Percentiles rank a stretch among this genome's conserved stretches.
Conservation (phyloP, 345 rosid species). For the Murraya paniculata region DNA sequence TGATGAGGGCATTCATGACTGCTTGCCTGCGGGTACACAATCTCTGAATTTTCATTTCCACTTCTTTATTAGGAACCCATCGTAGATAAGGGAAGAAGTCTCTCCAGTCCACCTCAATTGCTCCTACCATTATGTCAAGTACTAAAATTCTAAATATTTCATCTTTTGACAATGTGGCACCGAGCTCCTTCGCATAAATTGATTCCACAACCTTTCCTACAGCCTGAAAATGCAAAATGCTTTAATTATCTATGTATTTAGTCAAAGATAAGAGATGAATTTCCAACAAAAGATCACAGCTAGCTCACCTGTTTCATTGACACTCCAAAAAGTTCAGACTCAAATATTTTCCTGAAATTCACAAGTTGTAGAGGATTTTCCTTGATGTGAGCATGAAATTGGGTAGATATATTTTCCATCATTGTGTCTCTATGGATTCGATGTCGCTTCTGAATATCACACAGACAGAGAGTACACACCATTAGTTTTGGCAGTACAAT, state of each 20-base stretch:
- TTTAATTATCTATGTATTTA: neutral
- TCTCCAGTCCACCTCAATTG: conserved; percentile 88
- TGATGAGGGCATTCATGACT: neutral
- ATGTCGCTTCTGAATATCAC: conserved; percentile 47
- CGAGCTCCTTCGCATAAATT: conserved; percentile 63
- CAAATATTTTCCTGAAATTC: conserved; percentile 74
- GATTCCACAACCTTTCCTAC: conserved; percentile 65
- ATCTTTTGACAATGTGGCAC: conserved; percentile 50
- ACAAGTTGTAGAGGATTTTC: conserved; percentile 38
- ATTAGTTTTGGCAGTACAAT: neutral
- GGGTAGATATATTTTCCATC: conserved; percentile 47
- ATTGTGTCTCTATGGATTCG: conserved; percentile 55
- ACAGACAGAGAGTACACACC: neutral
- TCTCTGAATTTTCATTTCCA: conserved; percentile 48
- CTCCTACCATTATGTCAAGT: conserved; percentile 73
- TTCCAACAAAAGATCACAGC: conserved; percentile 9
- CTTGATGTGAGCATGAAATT: conserved; percentile 38
- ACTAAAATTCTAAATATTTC: conserved; percentile 57
- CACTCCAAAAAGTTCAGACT: conserved; percentile 66
- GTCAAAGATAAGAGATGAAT: neutral
- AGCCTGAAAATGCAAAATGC: conserved; percentile 33
- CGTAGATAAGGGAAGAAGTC: conserved; percentile 84
- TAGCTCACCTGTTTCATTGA: conserved; percentile 58
- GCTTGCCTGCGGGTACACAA: conserved; percentile 51
- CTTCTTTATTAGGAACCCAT: conserved; percentile 72